Evolutionary conservation across 1,139 yeast genomes (phyloP), one percentile per base, ranked within the genome.

Genomic region (Magnusiomyces ingens): DNA sequence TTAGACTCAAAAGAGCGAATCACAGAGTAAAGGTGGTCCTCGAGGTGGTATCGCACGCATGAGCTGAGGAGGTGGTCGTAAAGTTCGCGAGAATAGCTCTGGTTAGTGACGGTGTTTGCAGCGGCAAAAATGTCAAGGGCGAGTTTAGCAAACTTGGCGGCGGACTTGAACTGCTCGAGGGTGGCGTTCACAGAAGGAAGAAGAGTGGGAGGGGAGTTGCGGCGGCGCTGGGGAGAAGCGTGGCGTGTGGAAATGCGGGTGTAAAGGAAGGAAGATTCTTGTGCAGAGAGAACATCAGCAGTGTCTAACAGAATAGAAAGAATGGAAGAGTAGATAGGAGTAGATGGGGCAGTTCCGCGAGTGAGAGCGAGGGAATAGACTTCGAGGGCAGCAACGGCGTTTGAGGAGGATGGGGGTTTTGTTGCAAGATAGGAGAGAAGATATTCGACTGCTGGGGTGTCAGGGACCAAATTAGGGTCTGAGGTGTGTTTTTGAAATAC

Each of bases 51-150:
- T 3, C 45, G 47, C 19, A 59, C 52, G 44, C 62, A 58, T 2
- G 64, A 58, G 18, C 48, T 51, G 10, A 63, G 54, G 22, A 65
- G 53, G 15, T 49, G 48, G 32, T 45, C 52, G 50, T 58, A 62
- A 13, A 65, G 42, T 10, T 46, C 53, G 1, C 52, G 38, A 10
- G 56, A 36, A 54, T 60, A 66, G 8, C 51, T 38, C 44, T 60
- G 66, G 8, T 53, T 17, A 35, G 54, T 54, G 19, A 59, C 64
- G n/a, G 63, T 48, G 46, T 61, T 64, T 48, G 67, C 59, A 4
- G 68, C 69, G 17, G 55, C 58, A 55, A 62, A 65, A 11, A 66
- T 51, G 10, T 66, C 64, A n/a, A 63, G 45, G 8, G 69, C 68
- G 46, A 66, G 53, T 6, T 57, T 58, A n/a, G 58, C 57, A 45